Evolutionary conservation across 2,329 filamentous ascomycete genomes (phyloP).

Genomic region (Microcyclosporella mali): DNA sequence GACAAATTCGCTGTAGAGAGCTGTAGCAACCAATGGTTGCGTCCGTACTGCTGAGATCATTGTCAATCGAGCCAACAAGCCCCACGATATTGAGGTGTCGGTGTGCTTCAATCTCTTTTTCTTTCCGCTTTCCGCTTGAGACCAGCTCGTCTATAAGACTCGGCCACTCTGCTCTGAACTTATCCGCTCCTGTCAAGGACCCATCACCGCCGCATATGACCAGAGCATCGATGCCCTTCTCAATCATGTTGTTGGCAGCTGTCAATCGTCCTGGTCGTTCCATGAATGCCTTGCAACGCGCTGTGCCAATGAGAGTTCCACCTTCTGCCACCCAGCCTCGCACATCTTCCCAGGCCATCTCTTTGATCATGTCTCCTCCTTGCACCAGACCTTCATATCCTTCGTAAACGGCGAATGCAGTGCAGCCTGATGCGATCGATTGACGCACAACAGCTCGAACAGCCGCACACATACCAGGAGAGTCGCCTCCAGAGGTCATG

Average conservation of each 20-base stretch:
- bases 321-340: conserved; percentile 90
- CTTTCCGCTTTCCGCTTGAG: conserved; percentile 61
- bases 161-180: conserved; percentile 88
- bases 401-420: conserved; percentile 60
- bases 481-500: conserved; percentile 92
- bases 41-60: conserved; percentile 94
- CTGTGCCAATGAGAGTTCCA: conserved; percentile 92
- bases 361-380: conserved; percentile 78
- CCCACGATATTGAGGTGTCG: conserved; percentile 91
- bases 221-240: conserved; percentile 88
- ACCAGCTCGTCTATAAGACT: conserved; percentile 81
- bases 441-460: conserved; percentile 88
- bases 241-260: conserved; percentile 90
- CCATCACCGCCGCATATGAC: conserved; percentile 97
- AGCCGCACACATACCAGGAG: conserved; percentile 88
- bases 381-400: conserved; percentile 93
- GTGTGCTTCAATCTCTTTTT: conserved; percentile 67
- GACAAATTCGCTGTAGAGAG: conserved; percentile 84
- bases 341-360: conserved; percentile 89
- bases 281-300: conserved; percentile 86
- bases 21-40: conserved; percentile 97
- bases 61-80: conserved; percentile 94
- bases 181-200: conserved; percentile 90
- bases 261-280: conserved; percentile 75
- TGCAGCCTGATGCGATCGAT: conserved; percentile 66